Conservation (phyloP, 768 basidiomycete species). For the Clathrus columnatus region DNA sequence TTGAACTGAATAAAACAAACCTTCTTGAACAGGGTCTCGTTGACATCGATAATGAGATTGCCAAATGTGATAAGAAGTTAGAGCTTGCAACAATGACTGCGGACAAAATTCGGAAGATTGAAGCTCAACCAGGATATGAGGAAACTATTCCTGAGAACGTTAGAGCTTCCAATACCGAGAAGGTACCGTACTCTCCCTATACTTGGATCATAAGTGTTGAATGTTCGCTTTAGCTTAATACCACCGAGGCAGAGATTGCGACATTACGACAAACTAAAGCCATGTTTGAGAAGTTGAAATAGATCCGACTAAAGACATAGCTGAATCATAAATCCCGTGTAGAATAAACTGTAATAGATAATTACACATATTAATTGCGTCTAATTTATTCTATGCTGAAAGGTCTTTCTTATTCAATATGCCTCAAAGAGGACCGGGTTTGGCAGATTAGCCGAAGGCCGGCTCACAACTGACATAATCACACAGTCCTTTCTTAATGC, state of each 20-base stretch:
- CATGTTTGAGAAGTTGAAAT: conserved; percentile 68
- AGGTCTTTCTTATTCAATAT: no score
- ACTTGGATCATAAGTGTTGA: not conserved
- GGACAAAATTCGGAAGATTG: conserved; percentile 68
- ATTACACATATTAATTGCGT: no score
- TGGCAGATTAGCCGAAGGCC: no score
- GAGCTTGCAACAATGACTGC: conserved; percentile 59
- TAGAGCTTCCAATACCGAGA: conserved; percentile 65
- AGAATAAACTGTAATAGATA: no score
- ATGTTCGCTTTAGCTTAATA: conserved; percentile 48
- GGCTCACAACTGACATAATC: not conserved
- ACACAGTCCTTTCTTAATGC: not conserved
- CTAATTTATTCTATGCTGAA: no score
- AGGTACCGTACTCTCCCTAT: conserved; percentile 36
- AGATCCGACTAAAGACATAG: no score
- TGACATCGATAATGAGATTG: conserved; percentile 79
- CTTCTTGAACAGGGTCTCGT: conserved; percentile 62
- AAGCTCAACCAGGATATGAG: conserved; percentile 68
- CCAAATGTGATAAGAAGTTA: conserved; percentile 86
- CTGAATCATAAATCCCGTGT: no score
- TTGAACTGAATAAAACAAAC: not conserved
- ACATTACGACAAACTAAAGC: conserved; percentile 61
- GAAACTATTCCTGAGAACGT: conserved; percentile 75
- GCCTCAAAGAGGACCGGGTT: no score
- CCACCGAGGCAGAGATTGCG: conserved; percentile 69